Evolutionary conservation across 208 protist species (phyloP).

Genomic region (Trypanosoma boissoni): DNA sequence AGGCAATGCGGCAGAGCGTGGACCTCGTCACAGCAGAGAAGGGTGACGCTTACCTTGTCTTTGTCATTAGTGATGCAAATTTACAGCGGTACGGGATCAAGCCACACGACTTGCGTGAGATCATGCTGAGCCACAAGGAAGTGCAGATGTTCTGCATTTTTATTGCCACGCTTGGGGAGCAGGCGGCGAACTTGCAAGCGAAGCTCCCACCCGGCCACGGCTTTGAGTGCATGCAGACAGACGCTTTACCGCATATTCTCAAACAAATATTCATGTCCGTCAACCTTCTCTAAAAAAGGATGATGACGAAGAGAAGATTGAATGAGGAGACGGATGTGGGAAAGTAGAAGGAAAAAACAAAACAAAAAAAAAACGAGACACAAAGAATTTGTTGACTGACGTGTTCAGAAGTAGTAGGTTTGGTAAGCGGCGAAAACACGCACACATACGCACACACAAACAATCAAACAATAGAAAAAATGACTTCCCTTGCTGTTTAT

Average conservation of each 20-base stretch:
- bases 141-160: constrained; percentile 92
- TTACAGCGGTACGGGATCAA: constrained; percentile 90
- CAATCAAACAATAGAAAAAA: too few relatives aligned
- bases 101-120: constrained; percentile 56
- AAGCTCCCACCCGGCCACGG: constrained; percentile 79
- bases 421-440: background rate
- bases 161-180: constrained; percentile 80
- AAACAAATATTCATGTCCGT: constrained; percentile 86
- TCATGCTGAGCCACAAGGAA: constrained; percentile 68
- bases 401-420: constrained; percentile 3
- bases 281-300: constrained; percentile 54
- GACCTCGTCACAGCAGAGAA: constrained; percentile 69
- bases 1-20: constrained; percentile 79
- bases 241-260: constrained; percentile 80
- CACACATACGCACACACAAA: too few relatives aligned
- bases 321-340: background rate
- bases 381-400: background rate
- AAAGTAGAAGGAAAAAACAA: constrained; percentile 11
- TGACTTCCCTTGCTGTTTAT: too few relatives aligned
- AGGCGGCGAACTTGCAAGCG: constrained; percentile 70
- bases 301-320: constrained; percentile 4
- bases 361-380: constrained; percentile 18
- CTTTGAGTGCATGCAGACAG: constrained; percentile 87
- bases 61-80: constrained; percentile 94
- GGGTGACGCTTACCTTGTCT: constrained; percentile 91